Conservation (phyloP, 257 asterid species). For the Catharanthus roseus region DNA sequence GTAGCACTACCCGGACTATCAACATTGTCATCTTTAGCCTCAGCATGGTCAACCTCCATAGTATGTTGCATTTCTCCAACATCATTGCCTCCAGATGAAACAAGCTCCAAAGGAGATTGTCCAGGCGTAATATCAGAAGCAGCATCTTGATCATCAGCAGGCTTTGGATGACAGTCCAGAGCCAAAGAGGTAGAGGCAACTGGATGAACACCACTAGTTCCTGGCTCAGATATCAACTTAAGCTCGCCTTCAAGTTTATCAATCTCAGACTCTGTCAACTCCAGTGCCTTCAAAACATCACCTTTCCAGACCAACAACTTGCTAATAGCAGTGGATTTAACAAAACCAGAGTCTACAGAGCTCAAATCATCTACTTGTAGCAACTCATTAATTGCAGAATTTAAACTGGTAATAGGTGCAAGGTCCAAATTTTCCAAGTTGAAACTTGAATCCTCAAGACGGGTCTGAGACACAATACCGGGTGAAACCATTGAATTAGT, state of each 20-base stretch:
- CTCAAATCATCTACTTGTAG: constrained; percentile 52
- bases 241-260: constrained; percentile 84
- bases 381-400: constrained; percentile 54
- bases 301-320: constrained; percentile 70
- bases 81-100: constrained; percentile 8
- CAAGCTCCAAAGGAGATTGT: constrained; percentile 37
- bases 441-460: constrained; percentile 44
- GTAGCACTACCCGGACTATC: constrained; percentile 84
- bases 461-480: constrained; percentile 37
- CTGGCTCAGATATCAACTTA: constrained; percentile 47
- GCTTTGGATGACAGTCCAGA: constrained; percentile 31
- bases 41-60: constrained; percentile 21
- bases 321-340: constrained; percentile 52
- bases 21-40: constrained; percentile 49
- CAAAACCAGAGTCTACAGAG: constrained; percentile 47
- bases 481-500: constrained; percentile 52
- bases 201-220: constrained; percentile 27
- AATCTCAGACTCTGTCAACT: constrained; percentile 75
- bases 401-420: constrained; percentile 50
- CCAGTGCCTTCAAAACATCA: constrained; percentile 63
- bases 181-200: constrained; percentile 42
- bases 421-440: constrained; percentile 67
- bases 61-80: constrained; percentile 28
- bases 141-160: constrained; percentile 43
- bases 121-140: constrained; percentile 33